Evolutionary conservation across 2,329 filamentous ascomycete genomes (phyloP).

Genomic region (Ramichloridium luteum): DNA sequence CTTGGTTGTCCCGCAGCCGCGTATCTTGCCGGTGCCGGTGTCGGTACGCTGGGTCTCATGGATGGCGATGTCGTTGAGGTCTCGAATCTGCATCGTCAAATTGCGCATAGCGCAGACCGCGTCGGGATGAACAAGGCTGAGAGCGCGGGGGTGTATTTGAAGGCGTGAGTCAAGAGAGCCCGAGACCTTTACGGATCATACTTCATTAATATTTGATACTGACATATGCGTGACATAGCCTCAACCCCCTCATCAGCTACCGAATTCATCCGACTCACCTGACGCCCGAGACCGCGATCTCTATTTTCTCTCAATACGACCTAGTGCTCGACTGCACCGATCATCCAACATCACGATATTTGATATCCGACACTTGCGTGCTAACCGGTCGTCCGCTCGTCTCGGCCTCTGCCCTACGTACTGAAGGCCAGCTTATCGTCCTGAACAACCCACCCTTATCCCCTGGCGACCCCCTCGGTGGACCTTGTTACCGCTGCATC

Average conservation of each 20-base stretch:
- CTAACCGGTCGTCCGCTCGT: conserved; percentile 67
- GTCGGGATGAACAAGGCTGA: conserved; percentile 71
- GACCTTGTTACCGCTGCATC: conserved; percentile 87
- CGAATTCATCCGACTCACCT: conserved; percentile 52
- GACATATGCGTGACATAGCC: conserved; percentile 32
- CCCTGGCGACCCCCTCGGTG: conserved; percentile 46
- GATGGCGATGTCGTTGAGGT: conserved; percentile 80
- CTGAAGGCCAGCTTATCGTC: conserved; percentile 79
- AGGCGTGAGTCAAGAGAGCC: conserved; percentile 23
- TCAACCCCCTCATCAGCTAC: conserved; percentile 63
- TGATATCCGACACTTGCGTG: conserved; percentile 83
- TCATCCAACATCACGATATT: conserved; percentile 78
- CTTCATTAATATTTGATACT: conserved; percentile 3
- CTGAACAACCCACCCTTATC: conserved; percentile 66
- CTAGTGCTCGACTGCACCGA: conserved; percentile 91
- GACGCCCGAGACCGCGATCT: conserved; percentile 52
- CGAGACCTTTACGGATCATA: conserved; percentile 1
- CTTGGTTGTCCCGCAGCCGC: conserved; percentile 82
- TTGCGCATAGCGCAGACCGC: conserved; percentile 60
- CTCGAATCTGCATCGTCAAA: conserved; percentile 87
- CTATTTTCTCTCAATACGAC: conserved; percentile 60
- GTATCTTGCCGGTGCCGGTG: conserved; percentile 83
- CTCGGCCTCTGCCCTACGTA: conserved; percentile 78
- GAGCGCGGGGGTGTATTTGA: conserved; percentile 43
- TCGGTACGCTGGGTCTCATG: conserved; percentile 70